Base-by-base conservation (phyloP, 345 rosid species). In the Gossypium stocksii region DNA sequence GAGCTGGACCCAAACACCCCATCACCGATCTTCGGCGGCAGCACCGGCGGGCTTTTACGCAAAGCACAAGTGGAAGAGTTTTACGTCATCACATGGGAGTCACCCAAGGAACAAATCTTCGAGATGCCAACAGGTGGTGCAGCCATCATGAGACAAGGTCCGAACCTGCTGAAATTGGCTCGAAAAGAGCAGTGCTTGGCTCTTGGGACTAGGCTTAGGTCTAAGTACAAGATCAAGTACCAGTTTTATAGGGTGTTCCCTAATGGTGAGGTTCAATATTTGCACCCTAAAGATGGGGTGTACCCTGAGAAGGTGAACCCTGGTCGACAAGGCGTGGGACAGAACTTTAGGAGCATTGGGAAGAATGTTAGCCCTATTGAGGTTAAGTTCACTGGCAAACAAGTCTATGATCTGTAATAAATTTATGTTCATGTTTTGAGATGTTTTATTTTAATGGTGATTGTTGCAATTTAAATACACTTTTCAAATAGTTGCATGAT, bases 81-180 rank as follows among this genome's bases (percentile, higher is more conserved):
- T 82, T 94, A 94, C 51, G 98, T 92, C 11, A 94, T 92, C 19
- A 92, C 98, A 53, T 92, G 98, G 98, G 91, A 89, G 2, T 94
- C 97, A 15, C 97, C 97, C 0, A 92, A 94, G 64, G 97, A 94
- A 74, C 97, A 94, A 76, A 87, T 94, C 79, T 92, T 94, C 60
- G 97, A 92, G 87, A 94, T 94, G 98, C 95, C 97, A 0, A 94
- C 97, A 0, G 97, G 97, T 4, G 98, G 98, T 0, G 98, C 97
- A 1, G 97, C 98, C 34, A 92, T 89, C 67, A 94, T 94, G 98
- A 92, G 98, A 49, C 80, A 92, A 85, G 97, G 98, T 10, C 93
- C 97, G 2, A 94, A 92, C 83, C 56, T 94, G 87, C 84, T 94
- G 51, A 94, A 94, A 82, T 62, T 94, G 82, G 97, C 97, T 7